Base-by-base conservation (phyloP, 352 stramenopile species). In the Blastocystis hominis region DNA sequence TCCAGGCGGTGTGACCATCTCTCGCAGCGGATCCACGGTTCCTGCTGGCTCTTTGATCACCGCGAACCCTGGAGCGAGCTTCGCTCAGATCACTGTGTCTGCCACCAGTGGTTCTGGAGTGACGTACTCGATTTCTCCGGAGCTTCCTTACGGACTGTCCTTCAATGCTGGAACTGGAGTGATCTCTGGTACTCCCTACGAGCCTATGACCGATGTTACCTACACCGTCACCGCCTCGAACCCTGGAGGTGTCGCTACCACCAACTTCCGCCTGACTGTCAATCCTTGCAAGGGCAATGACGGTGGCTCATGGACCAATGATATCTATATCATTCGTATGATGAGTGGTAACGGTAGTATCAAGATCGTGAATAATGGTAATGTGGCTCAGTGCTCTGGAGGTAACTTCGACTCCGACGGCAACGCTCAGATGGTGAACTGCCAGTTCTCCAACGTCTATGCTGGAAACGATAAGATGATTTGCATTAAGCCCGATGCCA, bases 171-270 rank as follows among this genome's bases (percentile, higher is more conserved):
- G 2, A 38, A 79, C 69, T 20, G 72, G 72, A 46, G 5, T 40
- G 0, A 84, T 84, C 30, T 34, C 6, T 4, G 75, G 75, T 69
- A 70, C 72, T 72, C 72, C 72, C 15, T 53, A 62, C 4, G 46
- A 46, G 15, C 30, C 54, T 15, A 24, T 17, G n/a, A 47, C 70
- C 5, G 46, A 24, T 5, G 17, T 13, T 5, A 54, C 44, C 3
- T 84, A 84, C 46, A n/a, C 50, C 0, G 46, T 84, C 24, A 84
- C 44, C 70, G 72, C 72, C 46, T 38, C 13, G n/a, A 84, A 84
- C 42, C 6, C n/a, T 2, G 72, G 72, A 62, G 72, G 72, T 54
- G 38, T 56, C 46, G 34, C 70, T 15, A 50, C 44, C 3, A 84
- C 53, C 44, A 72, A 42, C 1, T n/a, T 84, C 30, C 30, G 17